A percentile compares a stretch with the other conserved stretches of the same genome.
Conservation (phyloP, 2,329 filamentous ascomycete species). For the Aureobasidium sp. region DNA sequence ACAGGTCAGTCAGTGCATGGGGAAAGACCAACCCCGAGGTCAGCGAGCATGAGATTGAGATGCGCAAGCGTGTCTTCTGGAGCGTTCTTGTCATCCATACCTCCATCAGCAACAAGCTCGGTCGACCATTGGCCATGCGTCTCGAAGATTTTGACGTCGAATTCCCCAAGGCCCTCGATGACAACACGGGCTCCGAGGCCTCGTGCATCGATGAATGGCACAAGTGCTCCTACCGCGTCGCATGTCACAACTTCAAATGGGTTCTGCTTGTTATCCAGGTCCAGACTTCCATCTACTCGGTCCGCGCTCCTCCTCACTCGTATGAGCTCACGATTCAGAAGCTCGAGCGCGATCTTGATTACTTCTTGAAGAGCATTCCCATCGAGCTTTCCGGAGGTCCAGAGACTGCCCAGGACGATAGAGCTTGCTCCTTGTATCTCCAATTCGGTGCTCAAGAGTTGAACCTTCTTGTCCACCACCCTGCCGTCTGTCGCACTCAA, state of each 20-base stretch:
- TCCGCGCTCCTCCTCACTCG: constrained; percentile 53
- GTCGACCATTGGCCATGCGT: constrained; percentile 67
- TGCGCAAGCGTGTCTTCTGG: constrained; percentile 76
- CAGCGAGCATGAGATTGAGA: constrained; percentile 60
- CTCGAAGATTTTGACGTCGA: constrained; percentile 73
- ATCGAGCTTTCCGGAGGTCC: constrained; percentile 48
- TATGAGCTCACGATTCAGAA: constrained; percentile 58
- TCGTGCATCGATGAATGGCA: constrained; percentile 32
- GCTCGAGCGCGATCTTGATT: constrained; percentile 57
- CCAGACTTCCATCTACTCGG: constrained; percentile 68
- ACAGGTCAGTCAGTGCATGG: constrained; percentile 61
- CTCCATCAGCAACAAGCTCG: constrained; percentile 67
- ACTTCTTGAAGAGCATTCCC: constrained; percentile 60
- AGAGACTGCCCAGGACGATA: constrained; percentile 40
- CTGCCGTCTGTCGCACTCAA: constrained; percentile 42
- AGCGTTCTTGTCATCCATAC: constrained; percentile 58
- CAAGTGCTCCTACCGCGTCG: constrained; percentile 62
- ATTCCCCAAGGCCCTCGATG: constrained; percentile 63
- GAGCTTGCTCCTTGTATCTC: constrained; percentile 44
- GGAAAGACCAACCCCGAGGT: constrained; percentile 38
- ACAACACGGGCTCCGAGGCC: constrained; percentile 61
- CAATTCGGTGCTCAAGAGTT: constrained; percentile 44
- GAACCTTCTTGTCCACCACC: constrained; percentile 47
- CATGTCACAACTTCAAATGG: constrained; percentile 58
- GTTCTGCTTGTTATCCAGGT: constrained; percentile 64